These are phyloP conservation scores for Xerocomellus amylosporus DNA, from an alignment of 768 basidiomycete genomes.

Conservation along the genomic window DNA sequence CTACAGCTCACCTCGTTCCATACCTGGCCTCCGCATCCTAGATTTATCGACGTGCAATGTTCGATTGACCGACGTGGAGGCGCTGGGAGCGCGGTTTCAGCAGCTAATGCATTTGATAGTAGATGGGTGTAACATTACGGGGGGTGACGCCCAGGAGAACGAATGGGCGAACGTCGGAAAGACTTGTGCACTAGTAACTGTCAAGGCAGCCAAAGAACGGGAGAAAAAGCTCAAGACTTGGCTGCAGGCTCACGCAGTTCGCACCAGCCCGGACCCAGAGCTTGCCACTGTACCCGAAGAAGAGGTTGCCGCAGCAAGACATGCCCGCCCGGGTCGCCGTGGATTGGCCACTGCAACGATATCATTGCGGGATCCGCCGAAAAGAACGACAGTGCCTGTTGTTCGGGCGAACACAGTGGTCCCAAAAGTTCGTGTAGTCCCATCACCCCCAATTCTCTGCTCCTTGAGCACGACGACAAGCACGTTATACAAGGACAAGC, in stretches of 20 bases:
- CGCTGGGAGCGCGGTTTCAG: constrained; percentile 48
- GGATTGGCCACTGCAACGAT: constrained; percentile 67
- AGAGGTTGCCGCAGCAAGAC: constrained; percentile 11
- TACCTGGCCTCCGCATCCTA: constrained; percentile 54
- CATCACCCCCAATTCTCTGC: constrained; percentile 46
- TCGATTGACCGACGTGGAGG: constrained; percentile 50
- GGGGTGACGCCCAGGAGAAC: constrained; percentile 47
- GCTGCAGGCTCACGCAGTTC: constrained; percentile 38
- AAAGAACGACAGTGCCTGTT: constrained; percentile 15
- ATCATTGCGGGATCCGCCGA: constrained; percentile 45
- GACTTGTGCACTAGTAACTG: constrained; percentile 57
- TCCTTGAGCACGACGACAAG: constrained; percentile 47
- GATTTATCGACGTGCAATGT: constrained; percentile 76
- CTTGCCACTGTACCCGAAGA: background rate
- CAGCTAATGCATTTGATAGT: constrained; percentile 63
- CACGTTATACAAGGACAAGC: constrained; percentile 31
- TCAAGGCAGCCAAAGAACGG: constrained; percentile 58
- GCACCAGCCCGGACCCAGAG: background rate
- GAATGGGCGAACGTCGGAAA: constrained; percentile 64
- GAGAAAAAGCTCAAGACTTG: constrained; percentile 60
- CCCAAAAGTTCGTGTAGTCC: constrained; percentile 55
- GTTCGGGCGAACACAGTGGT: constrained; percentile 8
- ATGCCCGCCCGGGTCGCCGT: constrained; percentile 46
- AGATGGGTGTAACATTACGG: constrained; percentile 60
- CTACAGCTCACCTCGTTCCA: constrained; percentile 22